A percentile compares a stretch with the other conserved stretches of the same genome.
Conservation (phyloP, 257 asterid species). For the Galeopsis tetrahit region DNA sequence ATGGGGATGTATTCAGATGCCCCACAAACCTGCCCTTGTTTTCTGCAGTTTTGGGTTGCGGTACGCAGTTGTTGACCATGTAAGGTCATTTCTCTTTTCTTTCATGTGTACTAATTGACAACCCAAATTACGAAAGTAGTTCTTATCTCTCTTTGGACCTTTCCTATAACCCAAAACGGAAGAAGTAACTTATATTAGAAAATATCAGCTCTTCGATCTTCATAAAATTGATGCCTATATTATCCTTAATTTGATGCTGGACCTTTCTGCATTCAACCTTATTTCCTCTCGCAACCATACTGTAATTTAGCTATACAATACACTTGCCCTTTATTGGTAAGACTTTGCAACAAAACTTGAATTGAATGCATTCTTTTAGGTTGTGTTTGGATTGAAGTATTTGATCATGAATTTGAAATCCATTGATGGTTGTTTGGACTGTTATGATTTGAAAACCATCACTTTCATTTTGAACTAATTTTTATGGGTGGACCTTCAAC, state of each 20-base stretch:
- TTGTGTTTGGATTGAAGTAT: background rate
- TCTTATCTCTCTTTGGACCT: slow-evolving; percentile 13
- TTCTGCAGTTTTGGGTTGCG: slow-evolving; percentile 80
- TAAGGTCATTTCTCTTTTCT: slow-evolving; percentile 41
- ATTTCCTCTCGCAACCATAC: background rate
- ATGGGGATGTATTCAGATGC: slow-evolving; percentile 69
- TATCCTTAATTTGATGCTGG: slow-evolving; percentile 9
- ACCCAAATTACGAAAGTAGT: background rate
- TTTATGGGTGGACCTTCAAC: background rate
- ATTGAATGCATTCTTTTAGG: background rate
- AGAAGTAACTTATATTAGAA: background rate
- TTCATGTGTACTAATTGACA: background rate
- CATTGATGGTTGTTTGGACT: background rate
- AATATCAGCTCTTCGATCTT: background rate
- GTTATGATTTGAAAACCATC: background rate
- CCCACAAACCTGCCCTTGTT: slow-evolving; percentile 66
- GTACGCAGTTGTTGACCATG: slow-evolving; percentile 72
- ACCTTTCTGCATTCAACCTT: background rate
- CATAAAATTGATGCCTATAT: background rate
- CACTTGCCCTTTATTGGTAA: background rate
- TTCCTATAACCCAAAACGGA: background rate
- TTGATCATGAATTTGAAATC: background rate
- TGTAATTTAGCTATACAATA: slow-evolving; percentile 1
- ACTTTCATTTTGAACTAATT: too few relatives aligned
- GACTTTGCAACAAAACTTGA: background rate